Evolutionary conservation across 805 yeast genomes (phyloP).

Genomic region (Saccharomycopsis lassenensis): DNA sequence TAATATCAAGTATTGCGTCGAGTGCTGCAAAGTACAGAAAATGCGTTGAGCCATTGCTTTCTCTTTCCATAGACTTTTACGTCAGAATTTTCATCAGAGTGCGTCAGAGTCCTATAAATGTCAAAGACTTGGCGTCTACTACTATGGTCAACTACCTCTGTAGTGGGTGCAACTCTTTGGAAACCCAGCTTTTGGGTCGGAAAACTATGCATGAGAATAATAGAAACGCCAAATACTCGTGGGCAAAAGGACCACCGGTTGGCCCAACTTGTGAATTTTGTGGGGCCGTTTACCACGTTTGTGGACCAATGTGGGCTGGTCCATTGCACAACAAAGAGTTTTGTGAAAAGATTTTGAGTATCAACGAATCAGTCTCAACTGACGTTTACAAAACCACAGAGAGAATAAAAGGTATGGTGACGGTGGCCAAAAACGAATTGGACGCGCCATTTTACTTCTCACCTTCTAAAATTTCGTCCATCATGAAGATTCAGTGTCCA

Average conservation of each 20-base stretch:
- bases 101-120: slow-evolving; percentile 65
- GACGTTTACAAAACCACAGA: slow-evolving; percentile 65
- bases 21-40: slow-evolving; percentile 88
- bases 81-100: slow-evolving; percentile 79
- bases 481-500: slow-evolving; percentile 75
- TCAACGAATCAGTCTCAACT: slow-evolving; percentile 37
- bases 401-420: slow-evolving; percentile 87
- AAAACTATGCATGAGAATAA: slow-evolving; percentile 30
- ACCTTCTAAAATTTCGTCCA: slow-evolving; percentile 64
- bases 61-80: slow-evolving; percentile 85
- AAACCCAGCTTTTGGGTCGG: slow-evolving; percentile 68
- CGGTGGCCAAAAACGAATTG: slow-evolving; percentile 68
- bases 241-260: slow-evolving; percentile 54
- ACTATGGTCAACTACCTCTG: slow-evolving; percentile 77
- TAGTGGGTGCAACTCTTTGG: slow-evolving; percentile 71
- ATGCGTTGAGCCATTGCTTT: slow-evolving; percentile 74
- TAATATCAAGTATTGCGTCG: slow-evolving; percentile 60
- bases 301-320: slow-evolving; percentile 97
- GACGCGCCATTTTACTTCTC: slow-evolving; percentile 69
- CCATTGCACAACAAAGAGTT: slow-evolving; percentile 61
- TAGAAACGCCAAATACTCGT: slow-evolving; percentile 40
- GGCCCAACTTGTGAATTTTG: slow-evolving; percentile 61
- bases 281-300: slow-evolving; percentile 55
- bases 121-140: slow-evolving; percentile 66
- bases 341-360: slow-evolving; percentile 48